These are phyloP conservation scores for Aaosphaeria pasadenensis DNA, from an alignment of 2,329 filamentous ascomycete genomes.

Conservation along the genomic window DNA sequence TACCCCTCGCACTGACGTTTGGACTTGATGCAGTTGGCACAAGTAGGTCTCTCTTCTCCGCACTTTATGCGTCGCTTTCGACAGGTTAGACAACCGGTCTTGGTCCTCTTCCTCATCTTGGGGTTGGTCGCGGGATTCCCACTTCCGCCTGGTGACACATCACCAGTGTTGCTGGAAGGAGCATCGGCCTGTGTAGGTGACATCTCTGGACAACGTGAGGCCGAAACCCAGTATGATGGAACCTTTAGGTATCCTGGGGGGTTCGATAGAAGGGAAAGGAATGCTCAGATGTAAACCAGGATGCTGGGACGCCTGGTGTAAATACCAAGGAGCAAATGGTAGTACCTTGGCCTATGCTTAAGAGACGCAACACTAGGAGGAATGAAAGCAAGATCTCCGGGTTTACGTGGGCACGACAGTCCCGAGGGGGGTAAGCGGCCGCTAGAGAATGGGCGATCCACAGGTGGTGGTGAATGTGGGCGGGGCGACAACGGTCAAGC, in stretches of 20 bases:
- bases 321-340: conserved; percentile 5
- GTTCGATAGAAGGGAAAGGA: conserved; percentile 4
- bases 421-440: conserved; percentile 24
- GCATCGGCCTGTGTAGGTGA: conserved; percentile 15
- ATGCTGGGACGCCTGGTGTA: conserved; percentile 5
- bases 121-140: conserved; percentile 16
- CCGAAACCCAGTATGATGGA: too few relatives aligned
- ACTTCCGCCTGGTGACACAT: conserved; percentile 26
- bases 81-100: conserved; percentile 91
- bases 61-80: conserved; percentile 95
- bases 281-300: conserved; percentile 3
- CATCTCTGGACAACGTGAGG: conserved; percentile 13
- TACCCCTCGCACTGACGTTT: conserved; percentile 83
- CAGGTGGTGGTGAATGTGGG: conserved; percentile 16
- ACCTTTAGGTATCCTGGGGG: not conserved
- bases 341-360: conserved; percentile 1
- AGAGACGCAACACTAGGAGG: conserved; percentile 7
- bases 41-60: conserved; percentile 81
- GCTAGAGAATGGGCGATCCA: conserved; percentile 25
- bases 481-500: conserved; percentile 21
- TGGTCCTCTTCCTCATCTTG: conserved; percentile 60
- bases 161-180: conserved; percentile 18
- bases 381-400: conserved; percentile 17
- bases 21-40: conserved; percentile 82
- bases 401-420: conserved; percentile 17